A percentile compares a stretch with the other conserved stretches of the same genome.
Conservation (phyloP, 73 alveolate species). For the Paramecium caudatum region DNA sequence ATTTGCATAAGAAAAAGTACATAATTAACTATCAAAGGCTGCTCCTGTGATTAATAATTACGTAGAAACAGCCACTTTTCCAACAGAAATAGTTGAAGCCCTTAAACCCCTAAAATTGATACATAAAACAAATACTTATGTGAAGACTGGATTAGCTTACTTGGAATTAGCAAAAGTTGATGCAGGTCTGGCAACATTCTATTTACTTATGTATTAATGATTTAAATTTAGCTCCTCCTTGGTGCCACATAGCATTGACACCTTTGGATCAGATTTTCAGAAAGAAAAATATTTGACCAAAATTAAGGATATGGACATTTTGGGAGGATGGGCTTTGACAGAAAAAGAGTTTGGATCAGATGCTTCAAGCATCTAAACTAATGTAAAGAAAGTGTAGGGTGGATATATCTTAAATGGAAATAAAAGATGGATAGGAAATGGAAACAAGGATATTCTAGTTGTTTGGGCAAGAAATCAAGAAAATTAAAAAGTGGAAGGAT, state of each 20-base stretch:
- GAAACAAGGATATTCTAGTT: constrained; percentile 78
- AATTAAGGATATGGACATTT: constrained; percentile 48
- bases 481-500: constrained; percentile 80
- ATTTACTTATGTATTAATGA: background rate
- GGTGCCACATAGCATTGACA: constrained; percentile 38
- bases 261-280: constrained; percentile 61
- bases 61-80: constrained; percentile 71
- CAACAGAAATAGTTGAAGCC: constrained; percentile 36
- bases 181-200: constrained; percentile 69
- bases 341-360: constrained; percentile 85
- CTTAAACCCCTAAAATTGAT: background rate
- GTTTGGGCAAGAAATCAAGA: constrained; percentile 86
- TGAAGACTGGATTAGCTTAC: background rate
- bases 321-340: constrained; percentile 85
- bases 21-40: background rate
- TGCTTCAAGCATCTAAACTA: constrained; percentile 81
- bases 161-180: constrained; percentile 68
- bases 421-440: constrained; percentile 90
- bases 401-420: constrained; percentile 85
- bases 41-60: constrained; percentile 52
- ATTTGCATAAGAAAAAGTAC: constrained; percentile 20
- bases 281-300: constrained; percentile 63
- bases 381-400: constrained; percentile 84
- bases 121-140: background rate
- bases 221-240: background rate